Evolutionary conservation across 129 eudicot genomes (phyloP).

Genomic region (Sambucus nigra): DNA sequence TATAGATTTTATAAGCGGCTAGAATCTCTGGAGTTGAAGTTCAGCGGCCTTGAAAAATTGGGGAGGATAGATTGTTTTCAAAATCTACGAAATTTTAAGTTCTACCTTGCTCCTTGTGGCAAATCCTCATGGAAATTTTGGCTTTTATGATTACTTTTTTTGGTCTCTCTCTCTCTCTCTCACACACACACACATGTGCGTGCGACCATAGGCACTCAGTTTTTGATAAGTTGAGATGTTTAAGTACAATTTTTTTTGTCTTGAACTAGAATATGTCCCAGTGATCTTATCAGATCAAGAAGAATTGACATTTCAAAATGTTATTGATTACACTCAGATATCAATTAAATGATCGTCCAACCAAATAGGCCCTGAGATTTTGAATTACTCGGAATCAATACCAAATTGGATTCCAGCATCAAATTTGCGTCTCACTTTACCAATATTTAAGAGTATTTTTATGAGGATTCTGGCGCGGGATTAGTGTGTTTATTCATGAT

Average conservation of each 20-base stretch:
- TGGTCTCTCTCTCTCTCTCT: conserved; percentile 49
- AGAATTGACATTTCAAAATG: conserved; percentile 80
- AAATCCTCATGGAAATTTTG: conserved; percentile 99
- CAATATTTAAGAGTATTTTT: too few relatives aligned
- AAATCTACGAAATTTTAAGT: conserved; percentile 83
- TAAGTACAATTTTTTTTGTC: conserved; percentile 8
- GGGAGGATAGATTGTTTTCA: conserved; percentile 74
- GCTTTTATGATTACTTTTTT: conserved; percentile 88
- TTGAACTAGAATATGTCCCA: conserved; percentile 86
- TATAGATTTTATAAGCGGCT: conserved; percentile 65
- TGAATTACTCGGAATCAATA: conserved; percentile 82
- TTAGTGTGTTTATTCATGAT: neutral
- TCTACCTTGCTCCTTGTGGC: conserved; percentile 97
- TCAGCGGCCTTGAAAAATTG: conserved; percentile 82
- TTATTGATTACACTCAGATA: conserved; percentile 63
- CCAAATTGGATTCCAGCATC: conserved; percentile 48
- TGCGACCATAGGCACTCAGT: neutral
- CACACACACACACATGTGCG: neutral
- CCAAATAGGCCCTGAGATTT: conserved; percentile 49
- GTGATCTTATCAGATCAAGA: conserved; percentile 85
- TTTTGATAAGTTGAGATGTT: neutral
- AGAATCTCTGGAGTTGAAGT: conserved; percentile 96
- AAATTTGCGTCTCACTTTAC: neutral
- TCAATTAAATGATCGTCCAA: conserved; percentile 96
- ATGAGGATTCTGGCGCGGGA: too few relatives aligned